Evolutionary conservation across 257 asterid genomes (phyloP).

Genomic region (Ophiorrhiza pumila): DNA sequence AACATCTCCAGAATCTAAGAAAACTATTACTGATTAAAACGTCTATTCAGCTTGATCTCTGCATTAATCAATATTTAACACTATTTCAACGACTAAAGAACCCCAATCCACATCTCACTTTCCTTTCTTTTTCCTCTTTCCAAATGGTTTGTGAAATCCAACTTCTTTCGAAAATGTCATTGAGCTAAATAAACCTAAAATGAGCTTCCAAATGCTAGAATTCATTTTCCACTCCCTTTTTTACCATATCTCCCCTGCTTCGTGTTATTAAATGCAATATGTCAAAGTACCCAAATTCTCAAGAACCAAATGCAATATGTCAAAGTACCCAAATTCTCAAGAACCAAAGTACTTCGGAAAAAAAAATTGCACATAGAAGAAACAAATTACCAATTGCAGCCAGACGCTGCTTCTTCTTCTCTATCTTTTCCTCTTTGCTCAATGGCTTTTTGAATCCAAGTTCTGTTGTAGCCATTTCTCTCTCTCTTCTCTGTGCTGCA

Average conservation of each 20-base stretch:
- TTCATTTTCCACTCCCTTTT: background rate
- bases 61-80: background rate
- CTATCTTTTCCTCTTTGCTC: constrained; percentile 66
- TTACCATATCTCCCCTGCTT: background rate
- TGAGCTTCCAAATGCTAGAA: background rate
- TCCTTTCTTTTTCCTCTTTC: background rate
- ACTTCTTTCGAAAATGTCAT: background rate
- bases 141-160: background rate
- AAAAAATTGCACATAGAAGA: background rate
- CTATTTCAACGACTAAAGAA: background rate
- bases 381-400: constrained; percentile 82
- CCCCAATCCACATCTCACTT: background rate
- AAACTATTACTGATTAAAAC: background rate
- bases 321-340: background rate
- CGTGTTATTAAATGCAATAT: background rate
- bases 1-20: constrained; percentile 2
- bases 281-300: background rate
- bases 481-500: constrained; percentile 76
- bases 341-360: background rate
- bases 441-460: constrained; percentile 83
- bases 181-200: background rate
- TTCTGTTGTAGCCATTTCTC: constrained; percentile 62
- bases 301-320: too few species aligned
- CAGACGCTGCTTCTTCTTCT: constrained; percentile 81
- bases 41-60: background rate